Percentiles rank a stretch among this genome's conserved stretches.
phyloP scores from a whole-genome alignment of 2,329 filamentous ascomycete species.

The Remersonia thermophila region DNA sequence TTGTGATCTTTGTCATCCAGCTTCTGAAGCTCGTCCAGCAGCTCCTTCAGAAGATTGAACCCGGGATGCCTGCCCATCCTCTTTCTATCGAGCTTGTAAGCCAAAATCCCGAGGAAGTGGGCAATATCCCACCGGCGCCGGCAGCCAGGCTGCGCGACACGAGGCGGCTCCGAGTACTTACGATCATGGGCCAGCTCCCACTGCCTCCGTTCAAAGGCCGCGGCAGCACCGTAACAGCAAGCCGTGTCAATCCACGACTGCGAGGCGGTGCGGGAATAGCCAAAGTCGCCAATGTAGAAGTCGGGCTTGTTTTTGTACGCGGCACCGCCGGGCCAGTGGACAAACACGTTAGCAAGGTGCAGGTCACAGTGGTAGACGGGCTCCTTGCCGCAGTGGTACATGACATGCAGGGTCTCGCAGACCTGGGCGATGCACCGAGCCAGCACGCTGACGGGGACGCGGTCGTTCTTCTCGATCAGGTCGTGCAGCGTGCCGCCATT shows the following conservation, averaged over 20 bases:
- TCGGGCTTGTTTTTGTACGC: neutral
- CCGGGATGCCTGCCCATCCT: too few species aligned
- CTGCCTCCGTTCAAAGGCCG: too few species aligned
- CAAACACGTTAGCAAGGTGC: constrained; percentile 7
- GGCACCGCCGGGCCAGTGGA: constrained; percentile 1
- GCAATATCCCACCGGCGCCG: too few species aligned
- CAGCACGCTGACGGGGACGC: constrained; percentile 3
- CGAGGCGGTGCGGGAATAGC: constrained; percentile 3
- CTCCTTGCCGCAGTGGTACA: constrained; percentile 7
- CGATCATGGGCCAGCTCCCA: too few species aligned
- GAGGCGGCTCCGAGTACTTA: too few species aligned
- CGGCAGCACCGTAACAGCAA: too few species aligned
- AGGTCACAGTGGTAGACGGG: constrained; percentile 9
- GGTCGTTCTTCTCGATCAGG: neutral
- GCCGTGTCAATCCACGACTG: neutral
- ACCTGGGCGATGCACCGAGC: constrained; percentile 7
- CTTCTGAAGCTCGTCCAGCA: too few species aligned
- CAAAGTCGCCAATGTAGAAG: constrained; percentile 9
- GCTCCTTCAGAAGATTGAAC: too few species aligned
- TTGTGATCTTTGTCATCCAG: too few species aligned
- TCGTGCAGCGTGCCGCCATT: constrained; percentile 4
- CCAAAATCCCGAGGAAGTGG: too few species aligned
- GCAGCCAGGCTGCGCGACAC: too few species aligned
- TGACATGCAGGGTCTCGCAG: constrained; percentile 9
- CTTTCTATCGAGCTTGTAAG: too few species aligned